Evolutionary conservation across 176 grass and related monocot species (phyloP), one percentile per base, ranked within the genome.

Genomic region (Paspalum vaginatum): DNA sequence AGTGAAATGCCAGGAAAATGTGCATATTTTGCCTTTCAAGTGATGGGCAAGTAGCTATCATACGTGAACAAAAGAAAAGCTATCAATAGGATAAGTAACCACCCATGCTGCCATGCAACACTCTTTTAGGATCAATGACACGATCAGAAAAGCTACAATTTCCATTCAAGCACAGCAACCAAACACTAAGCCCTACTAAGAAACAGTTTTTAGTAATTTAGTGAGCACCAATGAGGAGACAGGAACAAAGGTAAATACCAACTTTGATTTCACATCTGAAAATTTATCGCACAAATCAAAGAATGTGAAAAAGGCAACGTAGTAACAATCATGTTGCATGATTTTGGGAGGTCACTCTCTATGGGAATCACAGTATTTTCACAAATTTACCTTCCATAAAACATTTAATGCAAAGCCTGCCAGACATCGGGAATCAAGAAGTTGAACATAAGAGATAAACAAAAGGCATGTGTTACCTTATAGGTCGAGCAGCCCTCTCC

Each of bases 401-500:
- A 51, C 13, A 42, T 38, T 66, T 6, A 49, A 57, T 9, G 12
- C 11, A 68, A 59, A 8, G 3, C 3, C 1, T 32, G 32, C 32
- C 2, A 32, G 18, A 77, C 12, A 65, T 59, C 9, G 27, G 26
- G 26, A 9, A 11, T 25, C 49, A 27, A 79, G 37, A 20, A 51
- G 61, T 6, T 24, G 20, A 68, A 38, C 16, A 77, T 39, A 9
- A 61, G 41, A 60, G 72, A 63, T 46, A 71, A 71, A 38, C 6
- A 52, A 73, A 86, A 17, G 73, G 4, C 51, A 81, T n/a, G 18
- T 5, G 40, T 87, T 71, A 95, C 96, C 72, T 87, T 88, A 77
- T 98, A 98, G 3, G 86, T 95, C 8, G 90, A 92, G 84, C 73
- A 89, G 21, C 96, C 96, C 55, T 93, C 84, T 71, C 96, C 96